Percentiles rank a stretch among this genome's conserved stretches.
These are phyloP conservation scores for Coemansia sp. DNA, from an alignment of 192 early-diverging fungal species.

Conservation along the genomic window DNA sequence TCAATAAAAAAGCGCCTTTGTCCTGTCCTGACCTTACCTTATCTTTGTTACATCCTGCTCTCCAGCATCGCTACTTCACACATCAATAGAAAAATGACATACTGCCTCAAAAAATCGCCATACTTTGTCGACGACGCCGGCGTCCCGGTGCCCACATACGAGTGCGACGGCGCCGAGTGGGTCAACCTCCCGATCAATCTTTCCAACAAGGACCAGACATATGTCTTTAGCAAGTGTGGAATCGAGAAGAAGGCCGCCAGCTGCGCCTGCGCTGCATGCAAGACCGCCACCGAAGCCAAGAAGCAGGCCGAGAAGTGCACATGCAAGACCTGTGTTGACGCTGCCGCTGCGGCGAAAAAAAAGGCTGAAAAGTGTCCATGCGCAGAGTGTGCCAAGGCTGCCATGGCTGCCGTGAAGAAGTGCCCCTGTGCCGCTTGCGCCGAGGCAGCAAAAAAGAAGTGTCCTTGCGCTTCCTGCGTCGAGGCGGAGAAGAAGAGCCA, in stretches of 20 bases:
- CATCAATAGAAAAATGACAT: slow-evolving; percentile 24
- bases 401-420: slow-evolving; percentile 17
- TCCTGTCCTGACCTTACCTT: not conserved
- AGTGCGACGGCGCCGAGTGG: slow-evolving; percentile 53
- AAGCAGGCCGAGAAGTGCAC: slow-evolving; percentile 38
- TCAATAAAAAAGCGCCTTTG: not conserved
- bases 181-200: slow-evolving; percentile 53
- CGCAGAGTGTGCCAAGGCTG: slow-evolving; percentile 29
- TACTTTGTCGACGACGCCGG: slow-evolving; percentile 39
- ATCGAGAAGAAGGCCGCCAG: slow-evolving; percentile 32
- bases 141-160: slow-evolving; percentile 50
- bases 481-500: slow-evolving; percentile 29
- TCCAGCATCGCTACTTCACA: not conserved
- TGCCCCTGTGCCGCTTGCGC: slow-evolving; percentile 5
- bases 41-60: not conserved
- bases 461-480: slow-evolving; percentile 16
- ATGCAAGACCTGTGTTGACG: slow-evolving; percentile 33
- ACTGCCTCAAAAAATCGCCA: slow-evolving; percentile 50
- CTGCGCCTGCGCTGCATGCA: slow-evolving; percentile 40
- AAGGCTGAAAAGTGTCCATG: slow-evolving; percentile 43
- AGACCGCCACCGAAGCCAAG: slow-evolving; percentile 27
- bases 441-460: slow-evolving; percentile 17
- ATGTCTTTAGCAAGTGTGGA: slow-evolving; percentile 42
- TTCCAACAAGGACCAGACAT: slow-evolving; percentile 48
- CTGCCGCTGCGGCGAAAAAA: slow-evolving; percentile 25